A percentile compares a stretch with the other conserved stretches of the same genome.
phyloP scores from a whole-genome alignment of 148 eudicot genomes.

The Vaccinium myrtillus region DNA sequence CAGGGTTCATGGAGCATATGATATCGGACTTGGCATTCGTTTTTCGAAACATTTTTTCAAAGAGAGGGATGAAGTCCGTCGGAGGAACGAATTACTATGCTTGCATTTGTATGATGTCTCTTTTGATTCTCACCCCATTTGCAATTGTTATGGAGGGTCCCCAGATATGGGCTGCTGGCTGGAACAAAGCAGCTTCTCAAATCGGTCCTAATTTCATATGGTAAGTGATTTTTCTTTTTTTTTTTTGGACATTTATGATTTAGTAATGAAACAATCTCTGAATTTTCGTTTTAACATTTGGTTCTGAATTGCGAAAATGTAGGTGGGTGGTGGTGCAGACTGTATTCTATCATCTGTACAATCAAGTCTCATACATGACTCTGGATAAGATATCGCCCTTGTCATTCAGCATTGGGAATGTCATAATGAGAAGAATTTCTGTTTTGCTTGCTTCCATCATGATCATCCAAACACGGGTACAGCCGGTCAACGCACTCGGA shows the following conservation, averaged over 20 bases:
- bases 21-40: conserved; percentile 52
- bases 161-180: conserved; percentile 50
- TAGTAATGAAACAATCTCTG: neutral
- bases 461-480: conserved; percentile 42
- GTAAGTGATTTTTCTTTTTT: conserved; percentile 9
- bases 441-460: conserved; percentile 48
- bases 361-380: conserved; percentile 58
- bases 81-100: conserved; percentile 54
- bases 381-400: conserved; percentile 49
- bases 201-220: conserved; percentile 53
- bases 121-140: conserved; percentile 50
- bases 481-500: conserved; percentile 49
- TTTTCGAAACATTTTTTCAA: conserved; percentile 48
- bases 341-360: conserved; percentile 53
- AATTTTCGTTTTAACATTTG: neutral
- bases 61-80: conserved; percentile 52
- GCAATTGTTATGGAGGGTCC: conserved; percentile 60
- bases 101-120: conserved; percentile 46
- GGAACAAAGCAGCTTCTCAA: conserved; percentile 43
- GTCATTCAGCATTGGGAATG: conserved; percentile 55
- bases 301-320: neutral
- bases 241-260: too few species aligned
- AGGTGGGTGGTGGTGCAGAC: conserved; percentile 57
- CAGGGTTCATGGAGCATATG: conserved; percentile 61
- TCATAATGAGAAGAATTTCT: conserved; percentile 44